These are phyloP conservation scores for Monosporozyma unispora DNA, from an alignment of 805 yeast species.

Conservation along the genomic window DNA sequence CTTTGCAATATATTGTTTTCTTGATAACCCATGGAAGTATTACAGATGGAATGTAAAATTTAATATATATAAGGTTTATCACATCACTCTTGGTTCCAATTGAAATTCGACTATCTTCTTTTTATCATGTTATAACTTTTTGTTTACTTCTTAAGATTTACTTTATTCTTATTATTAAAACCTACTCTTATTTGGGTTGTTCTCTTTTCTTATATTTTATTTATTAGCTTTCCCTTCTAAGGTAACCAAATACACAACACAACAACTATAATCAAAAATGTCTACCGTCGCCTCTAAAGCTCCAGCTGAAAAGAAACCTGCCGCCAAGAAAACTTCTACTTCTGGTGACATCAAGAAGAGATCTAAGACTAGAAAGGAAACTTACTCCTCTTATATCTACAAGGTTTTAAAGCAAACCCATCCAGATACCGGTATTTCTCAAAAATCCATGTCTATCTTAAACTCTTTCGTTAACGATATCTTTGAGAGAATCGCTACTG, in stretches of 20 bases:
- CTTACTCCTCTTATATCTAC: conserved; percentile 96
- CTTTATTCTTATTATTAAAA: not conserved
- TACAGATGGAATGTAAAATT: not conserved
- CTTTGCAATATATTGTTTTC: not conserved
- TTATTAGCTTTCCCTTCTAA: not conserved
- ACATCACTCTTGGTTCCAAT: not conserved
- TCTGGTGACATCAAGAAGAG: conserved; percentile 75
- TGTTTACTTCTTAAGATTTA: not conserved
- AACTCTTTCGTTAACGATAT: conserved; percentile 97
- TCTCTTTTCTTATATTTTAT: not conserved
- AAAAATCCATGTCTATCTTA: conserved; percentile 97
- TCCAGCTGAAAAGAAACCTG: conserved; percentile 36
- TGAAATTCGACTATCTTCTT: not conserved
- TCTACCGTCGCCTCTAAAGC: conserved; percentile 40
- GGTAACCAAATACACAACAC: not conserved
- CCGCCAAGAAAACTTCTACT: conserved; percentile 88
- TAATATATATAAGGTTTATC: not conserved
- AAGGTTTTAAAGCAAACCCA: conserved; percentile 97
- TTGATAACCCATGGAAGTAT: not conserved
- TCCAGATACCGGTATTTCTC: conserved; percentile 99
- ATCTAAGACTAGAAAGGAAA: conserved; percentile 93
- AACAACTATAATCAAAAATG: conserved; percentile 34
- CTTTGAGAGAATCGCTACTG: conserved; percentile 95
- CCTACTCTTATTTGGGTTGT: not conserved
- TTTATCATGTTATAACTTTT: not conserved